Percentiles rank a stretch among this genome's conserved stretches.
Evolutionary conservation across 805 yeast genomes (phyloP).

Genomic region (Cyberlindnera euphorbiae): DNA sequence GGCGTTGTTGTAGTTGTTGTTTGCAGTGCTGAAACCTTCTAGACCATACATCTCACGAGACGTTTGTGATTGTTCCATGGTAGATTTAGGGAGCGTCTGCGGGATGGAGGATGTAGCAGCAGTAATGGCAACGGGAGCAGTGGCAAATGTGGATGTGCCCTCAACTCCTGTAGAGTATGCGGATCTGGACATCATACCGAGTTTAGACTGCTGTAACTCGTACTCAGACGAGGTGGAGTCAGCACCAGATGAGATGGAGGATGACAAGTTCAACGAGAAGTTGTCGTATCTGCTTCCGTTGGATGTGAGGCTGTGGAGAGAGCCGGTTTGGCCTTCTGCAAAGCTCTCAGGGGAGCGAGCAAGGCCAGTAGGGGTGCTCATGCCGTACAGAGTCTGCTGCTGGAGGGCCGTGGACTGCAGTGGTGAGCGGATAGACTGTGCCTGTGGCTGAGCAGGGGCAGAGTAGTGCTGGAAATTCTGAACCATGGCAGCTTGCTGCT

Average conservation of each 20-base stretch:
- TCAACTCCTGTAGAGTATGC: no score
- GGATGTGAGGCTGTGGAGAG: conserved; percentile 4
- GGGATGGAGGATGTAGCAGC: background rate
- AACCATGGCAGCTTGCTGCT: no score
- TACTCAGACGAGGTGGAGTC: conserved; percentile 17
- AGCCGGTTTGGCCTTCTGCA: conserved; percentile 14
- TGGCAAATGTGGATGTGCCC: no score
- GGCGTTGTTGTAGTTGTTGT: conserved; percentile 1
- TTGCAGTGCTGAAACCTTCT: conserved; percentile 2
- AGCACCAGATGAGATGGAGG: conserved; percentile 24
- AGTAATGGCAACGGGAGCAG: background rate
- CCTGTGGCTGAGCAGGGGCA: no score
- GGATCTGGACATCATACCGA: no score
- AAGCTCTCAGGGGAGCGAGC: conserved; percentile 22
- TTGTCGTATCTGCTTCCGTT: conserved; percentile 8
- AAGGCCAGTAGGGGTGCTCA: conserved; percentile 2
- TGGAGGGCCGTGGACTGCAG: no score
- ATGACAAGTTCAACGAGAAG: conserved; percentile 17
- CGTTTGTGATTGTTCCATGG: no score
- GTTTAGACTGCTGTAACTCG: conserved; percentile 5
- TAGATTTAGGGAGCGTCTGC: no score
- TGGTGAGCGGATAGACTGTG: no score
- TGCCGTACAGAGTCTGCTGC: no score
- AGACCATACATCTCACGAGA: no score
- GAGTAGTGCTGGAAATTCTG: no score